Evolutionary conservation across 495 filamentous ascomycete species (phyloP).

Genomic region (Penicillium odoratum): DNA sequence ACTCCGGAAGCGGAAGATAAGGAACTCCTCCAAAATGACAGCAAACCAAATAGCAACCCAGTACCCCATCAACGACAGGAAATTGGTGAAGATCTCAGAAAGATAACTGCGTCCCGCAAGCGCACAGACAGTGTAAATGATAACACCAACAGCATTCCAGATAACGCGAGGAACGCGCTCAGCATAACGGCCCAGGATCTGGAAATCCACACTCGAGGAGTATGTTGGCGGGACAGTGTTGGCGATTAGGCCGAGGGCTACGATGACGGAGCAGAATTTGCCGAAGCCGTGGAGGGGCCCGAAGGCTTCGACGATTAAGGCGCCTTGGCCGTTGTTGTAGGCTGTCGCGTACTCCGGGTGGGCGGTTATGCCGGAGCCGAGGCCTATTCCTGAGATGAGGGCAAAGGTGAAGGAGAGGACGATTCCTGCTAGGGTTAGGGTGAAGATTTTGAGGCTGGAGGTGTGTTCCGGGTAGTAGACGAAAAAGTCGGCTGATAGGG

Average conservation of each 20-base stretch:
- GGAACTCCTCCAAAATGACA: conserved; percentile 63
- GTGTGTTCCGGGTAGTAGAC: conserved; percentile 64
- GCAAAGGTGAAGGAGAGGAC: conserved; percentile 58
- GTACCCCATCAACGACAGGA: conserved; percentile 73
- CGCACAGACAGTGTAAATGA: conserved; percentile 64
- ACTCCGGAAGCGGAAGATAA: conserved; percentile 55
- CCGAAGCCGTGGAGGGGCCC: conserved; percentile 64
- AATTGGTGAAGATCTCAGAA: conserved; percentile 68
- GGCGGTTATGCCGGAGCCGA: conserved; percentile 59
- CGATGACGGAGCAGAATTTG: conserved; percentile 70
- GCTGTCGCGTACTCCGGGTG: conserved; percentile 57
- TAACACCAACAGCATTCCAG: conserved; percentile 60
- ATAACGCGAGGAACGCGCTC: conserved; percentile 59
- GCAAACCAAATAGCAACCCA: conserved; percentile 68
- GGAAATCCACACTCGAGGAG: conserved; percentile 67
- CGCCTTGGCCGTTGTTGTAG: conserved; percentile 48
- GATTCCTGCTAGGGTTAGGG: conserved; percentile 49
- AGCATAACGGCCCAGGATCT: conserved; percentile 59
- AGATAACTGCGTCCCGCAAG: conserved; percentile 62
- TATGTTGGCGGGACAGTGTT: conserved; percentile 73
- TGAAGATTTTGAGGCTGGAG: conserved; percentile 34
- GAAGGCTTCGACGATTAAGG: conserved; percentile 66
- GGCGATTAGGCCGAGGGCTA: conserved; percentile 68
- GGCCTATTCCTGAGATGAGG: conserved; percentile 65
- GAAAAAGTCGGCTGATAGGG: conserved; percentile 63